Percentiles rank a stretch among this genome's conserved stretches.
phyloP scores from a whole-genome alignment of 2,329 filamentous ascomycete species.

The Sporothrix phasma region DNA sequence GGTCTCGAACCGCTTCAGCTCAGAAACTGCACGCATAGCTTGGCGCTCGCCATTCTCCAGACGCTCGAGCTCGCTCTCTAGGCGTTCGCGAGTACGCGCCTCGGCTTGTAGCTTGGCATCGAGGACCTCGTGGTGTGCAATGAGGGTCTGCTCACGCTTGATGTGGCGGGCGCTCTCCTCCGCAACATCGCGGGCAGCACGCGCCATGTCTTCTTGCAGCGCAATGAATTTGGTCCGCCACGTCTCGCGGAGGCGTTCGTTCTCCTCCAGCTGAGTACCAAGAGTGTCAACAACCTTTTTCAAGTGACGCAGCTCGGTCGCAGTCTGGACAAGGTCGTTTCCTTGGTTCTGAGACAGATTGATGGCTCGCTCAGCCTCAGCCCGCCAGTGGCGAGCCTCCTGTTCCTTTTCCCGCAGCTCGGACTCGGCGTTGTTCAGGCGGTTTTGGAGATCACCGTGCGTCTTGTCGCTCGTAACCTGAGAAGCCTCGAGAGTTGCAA shows the following conservation, averaged over 20 bases:
- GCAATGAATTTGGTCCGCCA: conserved; percentile 78
- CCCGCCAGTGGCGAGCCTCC: conserved; percentile 50
- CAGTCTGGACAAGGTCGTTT: conserved; percentile 38
- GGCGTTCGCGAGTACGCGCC: conserved; percentile 55
- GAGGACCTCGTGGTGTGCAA: conserved; percentile 70
- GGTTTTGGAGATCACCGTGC: conserved; percentile 46
- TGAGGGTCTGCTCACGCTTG: conserved; percentile 67
- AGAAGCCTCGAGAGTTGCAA: conserved; percentile 58
- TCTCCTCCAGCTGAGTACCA: conserved; percentile 72
- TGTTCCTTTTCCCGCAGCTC: conserved; percentile 47
- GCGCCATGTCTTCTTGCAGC: conserved; percentile 78
- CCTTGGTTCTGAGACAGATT: conserved; percentile 41
- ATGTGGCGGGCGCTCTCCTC: conserved; percentile 72
- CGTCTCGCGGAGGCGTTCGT: conserved; percentile 69
- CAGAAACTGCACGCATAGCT: conserved; percentile 53
- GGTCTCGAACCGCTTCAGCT: conserved; percentile 50
- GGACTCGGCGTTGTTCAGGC: conserved; percentile 41
- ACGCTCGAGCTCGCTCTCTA: conserved; percentile 57
- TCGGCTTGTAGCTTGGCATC: conserved; percentile 69
- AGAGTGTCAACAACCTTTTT: conserved; percentile 64
- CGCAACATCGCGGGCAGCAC: conserved; percentile 66
- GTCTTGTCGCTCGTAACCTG: conserved; percentile 47
- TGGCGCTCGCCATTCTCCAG: conserved; percentile 55
- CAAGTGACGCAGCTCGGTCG: conserved; percentile 60
- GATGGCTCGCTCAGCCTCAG: conserved; percentile 50